A percentile compares a stretch with the other conserved stretches of the same genome.
Conservation (phyloP, 805 yeast genomes). For the Priceomyces fermenticarens region DNA sequence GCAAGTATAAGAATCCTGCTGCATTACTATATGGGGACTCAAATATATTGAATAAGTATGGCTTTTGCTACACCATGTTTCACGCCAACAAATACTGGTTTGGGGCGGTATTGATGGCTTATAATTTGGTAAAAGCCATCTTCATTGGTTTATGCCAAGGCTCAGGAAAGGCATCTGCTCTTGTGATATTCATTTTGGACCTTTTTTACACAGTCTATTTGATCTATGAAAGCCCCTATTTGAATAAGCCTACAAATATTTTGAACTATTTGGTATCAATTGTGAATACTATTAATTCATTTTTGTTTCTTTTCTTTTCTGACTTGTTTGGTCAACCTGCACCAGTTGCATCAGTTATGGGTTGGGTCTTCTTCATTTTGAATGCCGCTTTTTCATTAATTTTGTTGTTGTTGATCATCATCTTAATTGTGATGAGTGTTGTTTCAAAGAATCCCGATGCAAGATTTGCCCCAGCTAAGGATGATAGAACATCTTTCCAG, state of each 20-base stretch:
- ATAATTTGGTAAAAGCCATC: conserved; percentile 62
- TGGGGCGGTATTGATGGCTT: conserved; percentile 60
- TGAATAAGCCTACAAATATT: conserved; percentile 80
- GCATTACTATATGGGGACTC: conserved; percentile 82
- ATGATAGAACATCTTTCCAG: conserved; percentile 91
- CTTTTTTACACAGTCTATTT: conserved; percentile 63
- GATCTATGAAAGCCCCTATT: conserved; percentile 66
- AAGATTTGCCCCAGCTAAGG: conserved; percentile 82
- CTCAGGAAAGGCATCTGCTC: conserved; percentile 78
- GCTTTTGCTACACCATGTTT: conserved; percentile 88
- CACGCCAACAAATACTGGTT: conserved; percentile 81
- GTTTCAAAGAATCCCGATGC: conserved; percentile 85
- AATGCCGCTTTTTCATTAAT: conserved; percentile 86
- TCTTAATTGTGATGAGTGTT: conserved; percentile 58
- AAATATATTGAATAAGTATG: conserved; percentile 69
- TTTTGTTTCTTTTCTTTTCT: conserved; percentile 82
- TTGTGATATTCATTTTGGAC: conserved; percentile 75
- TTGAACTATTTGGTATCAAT: conserved; percentile 70
- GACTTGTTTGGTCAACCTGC: conserved; percentile 79
- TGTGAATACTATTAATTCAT: conserved; percentile 74
- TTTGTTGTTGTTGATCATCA: conserved; percentile 66
- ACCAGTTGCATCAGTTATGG: conserved; percentile 81
- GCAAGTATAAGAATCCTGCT: conserved; percentile 73
- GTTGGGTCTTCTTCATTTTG: conserved; percentile 81
- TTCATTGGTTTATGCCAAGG: conserved; percentile 78